Evolutionary conservation across 164 flowering plant genomes (phyloP), one percentile per base, ranked within the genome.

Genomic region (Stephania japonica): DNA sequence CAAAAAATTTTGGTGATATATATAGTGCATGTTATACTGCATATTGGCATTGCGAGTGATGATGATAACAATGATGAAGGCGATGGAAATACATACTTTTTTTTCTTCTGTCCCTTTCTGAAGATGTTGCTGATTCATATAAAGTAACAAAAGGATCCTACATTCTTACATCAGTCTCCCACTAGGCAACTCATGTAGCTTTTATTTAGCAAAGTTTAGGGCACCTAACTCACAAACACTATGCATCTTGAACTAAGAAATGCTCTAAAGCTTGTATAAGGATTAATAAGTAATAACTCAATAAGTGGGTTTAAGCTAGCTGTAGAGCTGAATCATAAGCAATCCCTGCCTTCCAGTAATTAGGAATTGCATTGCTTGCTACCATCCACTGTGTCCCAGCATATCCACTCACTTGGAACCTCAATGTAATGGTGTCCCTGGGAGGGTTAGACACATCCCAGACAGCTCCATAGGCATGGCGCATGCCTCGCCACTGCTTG

Each of bases 271-370:
- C 64, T n/a, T 13, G 59, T 19, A 13, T 50, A 19, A 19, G 19
- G 59, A 14, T 19, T 50, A 14, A 8, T 32, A 50, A 50, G 19
- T 50, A 50, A 50, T 50, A 59, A 1, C 53, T 47, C 13, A 9
- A 7, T 59, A 59, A 59, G 25, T 59, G 4, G 25, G 9, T 19
- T 18, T 59, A 59, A 24, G 64, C 9, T n/a, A 92, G 88, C 80
- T 85, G 87, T 68, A 90, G 61, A 53, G 59, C 41, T 1, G 96
- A 77, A 80, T 88, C 89, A 75, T 90, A 92, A 41, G 82, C 83
- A 69, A 69, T 85, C 38, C 97, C 97, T 66, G 86, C 82, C 78
- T 88, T 85, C 98, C 97, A 92, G 24, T 85, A 80, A 65, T 69
- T 32, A 7, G 98, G 90, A 41, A 94, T 81, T 24, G 71, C 85